These are phyloP conservation scores for Yamadazyma spencermartinsiae DNA, from an alignment of 1,139 yeast genomes.

Conservation along the genomic window DNA sequence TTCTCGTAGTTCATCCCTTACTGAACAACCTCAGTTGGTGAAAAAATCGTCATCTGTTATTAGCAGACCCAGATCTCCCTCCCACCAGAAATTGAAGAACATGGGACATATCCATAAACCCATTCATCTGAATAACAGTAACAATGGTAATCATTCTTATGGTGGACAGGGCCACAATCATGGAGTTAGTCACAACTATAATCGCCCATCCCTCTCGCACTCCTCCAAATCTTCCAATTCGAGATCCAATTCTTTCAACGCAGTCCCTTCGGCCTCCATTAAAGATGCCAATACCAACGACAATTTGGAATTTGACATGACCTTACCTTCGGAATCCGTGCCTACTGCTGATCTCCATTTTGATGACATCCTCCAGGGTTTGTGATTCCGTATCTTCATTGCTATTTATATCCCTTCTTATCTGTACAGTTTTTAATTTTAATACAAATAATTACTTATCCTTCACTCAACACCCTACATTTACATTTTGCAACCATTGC, in stretches of 20 bases:
- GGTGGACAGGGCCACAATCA: neutral
- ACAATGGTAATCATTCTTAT: slow-evolving; percentile 4
- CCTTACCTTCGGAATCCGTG: slow-evolving; percentile 9
- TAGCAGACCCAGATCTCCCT: slow-evolving; percentile 17
- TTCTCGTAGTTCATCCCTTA: neutral
- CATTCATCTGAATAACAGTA: slow-evolving; percentile 8
- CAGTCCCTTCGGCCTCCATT: slow-evolving; percentile 4
- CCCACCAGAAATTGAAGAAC: slow-evolving; percentile 25
- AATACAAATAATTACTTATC: too few species aligned
- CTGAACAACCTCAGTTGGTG: slow-evolving; percentile 11
- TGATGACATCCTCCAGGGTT: slow-evolving; percentile 5
- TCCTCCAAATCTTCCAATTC: neutral
- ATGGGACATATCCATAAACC: slow-evolving; percentile 37
- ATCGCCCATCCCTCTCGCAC: neutral
- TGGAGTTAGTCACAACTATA: neutral
- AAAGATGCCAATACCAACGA: slow-evolving; percentile 1
- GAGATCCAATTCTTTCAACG: neutral
- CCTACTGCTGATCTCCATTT: slow-evolving; percentile 8
- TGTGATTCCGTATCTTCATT: too few species aligned
- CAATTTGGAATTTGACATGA: slow-evolving; percentile 7
- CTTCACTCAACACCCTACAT: too few species aligned
- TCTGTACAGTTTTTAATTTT: too few species aligned
- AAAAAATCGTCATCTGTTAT: slow-evolving; percentile 11
- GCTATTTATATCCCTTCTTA: too few species aligned
- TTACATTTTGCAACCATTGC: too few species aligned